Percentiles rank a stretch among this genome's conserved stretches.
Conservation (phyloP, 805 yeast species). For the Blastobotrys attinorum region DNA sequence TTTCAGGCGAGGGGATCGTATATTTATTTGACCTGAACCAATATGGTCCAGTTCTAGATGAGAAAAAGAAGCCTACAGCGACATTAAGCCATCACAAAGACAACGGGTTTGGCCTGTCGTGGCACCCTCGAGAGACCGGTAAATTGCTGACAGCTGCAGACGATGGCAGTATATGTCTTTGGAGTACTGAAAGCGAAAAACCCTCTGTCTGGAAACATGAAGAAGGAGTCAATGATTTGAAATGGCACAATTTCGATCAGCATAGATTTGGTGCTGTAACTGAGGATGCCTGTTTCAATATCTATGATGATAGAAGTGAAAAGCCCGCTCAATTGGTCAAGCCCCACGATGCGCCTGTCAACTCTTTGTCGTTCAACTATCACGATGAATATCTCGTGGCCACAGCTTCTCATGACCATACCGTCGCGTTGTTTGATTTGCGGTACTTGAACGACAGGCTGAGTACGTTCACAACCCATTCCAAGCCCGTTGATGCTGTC, state of each 20-base stretch:
- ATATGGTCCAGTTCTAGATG: constrained; percentile 7
- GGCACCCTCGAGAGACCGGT: constrained; percentile 41
- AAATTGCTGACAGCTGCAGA: constrained; percentile 55
- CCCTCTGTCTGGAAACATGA: constrained; percentile 35
- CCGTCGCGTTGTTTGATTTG: constrained; percentile 68
- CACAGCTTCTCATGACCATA: constrained; percentile 71
- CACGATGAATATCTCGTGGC: constrained; percentile 46
- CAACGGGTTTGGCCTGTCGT: constrained; percentile 67
- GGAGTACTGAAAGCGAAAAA: constrained; percentile 40
- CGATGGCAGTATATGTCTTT: constrained; percentile 59
- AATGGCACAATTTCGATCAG: constrained; percentile 40
- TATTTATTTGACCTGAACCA: constrained; percentile 22
- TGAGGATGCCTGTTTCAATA: constrained; percentile 55
- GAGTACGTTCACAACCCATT: constrained; percentile 62
- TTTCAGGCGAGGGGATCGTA: constrained; percentile 36
- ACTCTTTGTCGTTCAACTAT: constrained; percentile 62
- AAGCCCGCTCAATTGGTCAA: constrained; percentile 31
- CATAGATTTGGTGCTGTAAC: constrained; percentile 60
- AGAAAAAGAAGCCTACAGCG: constrained; percentile 9
- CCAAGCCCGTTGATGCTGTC: constrained; percentile 46
- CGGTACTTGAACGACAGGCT: constrained; percentile 53
- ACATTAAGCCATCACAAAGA: constrained; percentile 36
- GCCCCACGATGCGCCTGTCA: constrained; percentile 56
- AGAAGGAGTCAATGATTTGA: constrained; percentile 58
- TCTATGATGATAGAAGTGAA: constrained; percentile 48